Base-by-base conservation (phyloP, 1,284 basidiomycete genomes). In the Microbotryum silenes-acaulis region DNA sequence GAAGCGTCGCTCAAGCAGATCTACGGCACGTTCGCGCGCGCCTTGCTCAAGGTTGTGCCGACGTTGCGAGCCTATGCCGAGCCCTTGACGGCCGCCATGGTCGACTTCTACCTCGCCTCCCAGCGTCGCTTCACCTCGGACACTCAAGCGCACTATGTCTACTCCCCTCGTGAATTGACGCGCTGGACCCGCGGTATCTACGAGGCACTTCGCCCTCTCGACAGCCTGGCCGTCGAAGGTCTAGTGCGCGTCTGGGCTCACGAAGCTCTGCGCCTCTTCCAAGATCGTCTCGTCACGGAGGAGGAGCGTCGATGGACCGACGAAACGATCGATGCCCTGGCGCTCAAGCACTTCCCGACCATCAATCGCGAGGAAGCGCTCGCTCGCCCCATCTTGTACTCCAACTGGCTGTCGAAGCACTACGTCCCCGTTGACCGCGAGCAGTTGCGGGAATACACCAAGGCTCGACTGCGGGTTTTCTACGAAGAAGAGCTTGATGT, bases 401-500 rank as follows among this genome's bases (percentile, higher is more conserved):
- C 92, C 6, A 97, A 98, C 75, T 98, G 96, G 96, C 96, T 94
- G 1, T 93, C 93, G n/a, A 91, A 93, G 77, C 81, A 97, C 75
- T 97, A 97, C 75, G 85, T 96, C 61, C 86, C 92, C 4, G 94
- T 99, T 53, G 91, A 96, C 66, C 84, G 96, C 58, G 94, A 96
- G 72, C 81, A 85, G 48, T 83, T 99, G 12, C 85, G 96, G 54
- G 93, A 97, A 72, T 98, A 97, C 75, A 96, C 91, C 25, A 97
- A 96, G 76, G 93, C 96, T 33, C 85, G 97, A 48, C 81, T 99
- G 45, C 85, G 88, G 20, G 88, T 97, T 9, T 97, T 94, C 78
- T 93, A 97, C 72, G 93, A 97, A 75, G 93, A 97, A 77, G 96
- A 99, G 76, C 79, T 99, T 58, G 97, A 99, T 69, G 93, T 97